Conservation (phyloP, 768 basidiomycete genomes). For the Phanerodontia chrysosporium region DNA sequence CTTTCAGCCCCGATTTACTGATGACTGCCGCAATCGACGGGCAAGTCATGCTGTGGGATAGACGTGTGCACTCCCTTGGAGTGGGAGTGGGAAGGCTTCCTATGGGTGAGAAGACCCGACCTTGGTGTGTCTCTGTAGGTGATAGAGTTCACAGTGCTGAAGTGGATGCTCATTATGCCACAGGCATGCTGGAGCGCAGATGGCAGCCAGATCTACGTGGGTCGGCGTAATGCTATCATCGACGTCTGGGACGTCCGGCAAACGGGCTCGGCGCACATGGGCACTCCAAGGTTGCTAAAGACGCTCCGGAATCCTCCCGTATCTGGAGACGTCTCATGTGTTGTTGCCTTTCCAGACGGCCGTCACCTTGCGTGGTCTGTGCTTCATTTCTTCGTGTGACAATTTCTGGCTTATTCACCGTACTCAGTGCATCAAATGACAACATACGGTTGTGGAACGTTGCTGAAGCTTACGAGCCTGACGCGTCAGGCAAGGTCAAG, state of each 20-base stretch:
- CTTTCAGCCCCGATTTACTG: slow-evolving; percentile 77
- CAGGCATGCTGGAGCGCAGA: slow-evolving; percentile 95
- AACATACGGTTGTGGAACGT: slow-evolving; percentile 94
- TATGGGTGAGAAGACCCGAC: slow-evolving; percentile 89
- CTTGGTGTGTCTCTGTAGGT: slow-evolving; percentile 93
- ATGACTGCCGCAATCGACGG: slow-evolving; percentile 92
- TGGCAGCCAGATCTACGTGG: slow-evolving; percentile 85
- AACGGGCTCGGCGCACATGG: slow-evolving; percentile 55
- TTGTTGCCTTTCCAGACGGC: slow-evolving; percentile 90
- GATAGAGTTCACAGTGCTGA: slow-evolving; percentile 1
- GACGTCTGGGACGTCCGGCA: slow-evolving; percentile 95
- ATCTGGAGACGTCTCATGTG: slow-evolving; percentile 88
- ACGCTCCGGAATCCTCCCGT: slow-evolving; percentile 82
- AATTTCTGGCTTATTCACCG: too few species aligned
- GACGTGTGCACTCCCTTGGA: slow-evolving; percentile 59
- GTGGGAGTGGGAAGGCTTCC: slow-evolving; percentile 79
- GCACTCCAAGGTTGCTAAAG: slow-evolving; percentile 74
- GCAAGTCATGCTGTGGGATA: slow-evolving; percentile 89
- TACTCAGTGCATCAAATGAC: slow-evolving; percentile 91
- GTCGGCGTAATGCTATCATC: slow-evolving; percentile 84
- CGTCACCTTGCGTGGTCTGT: slow-evolving; percentile 85
- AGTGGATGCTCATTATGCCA: neutral
- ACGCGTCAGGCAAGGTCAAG: slow-evolving; percentile 55
- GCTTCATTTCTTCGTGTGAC: too few species aligned
- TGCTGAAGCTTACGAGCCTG: slow-evolving; percentile 66